Percentiles rank a stretch among this genome's conserved stretches.
Evolutionary conservation across 2,329 filamentous ascomycete species (phyloP).

Genomic region (Neofusicoccum ribis): DNA sequence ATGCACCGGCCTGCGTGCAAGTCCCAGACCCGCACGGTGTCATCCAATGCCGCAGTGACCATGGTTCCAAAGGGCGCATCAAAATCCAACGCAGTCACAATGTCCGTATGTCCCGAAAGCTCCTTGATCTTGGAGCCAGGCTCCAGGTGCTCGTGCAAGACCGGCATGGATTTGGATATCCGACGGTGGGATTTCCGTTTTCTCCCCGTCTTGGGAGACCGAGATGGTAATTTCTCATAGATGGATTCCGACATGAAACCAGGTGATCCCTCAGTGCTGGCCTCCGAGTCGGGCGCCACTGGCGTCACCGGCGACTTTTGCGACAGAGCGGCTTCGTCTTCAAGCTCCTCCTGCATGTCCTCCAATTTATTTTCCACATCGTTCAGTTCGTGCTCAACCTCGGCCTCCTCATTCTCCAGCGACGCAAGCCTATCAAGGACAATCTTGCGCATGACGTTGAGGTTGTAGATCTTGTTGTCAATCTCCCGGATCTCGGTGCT

Average conservation of each 20-base stretch:
- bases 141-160: conserved; percentile 92
- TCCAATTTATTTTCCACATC: conserved; percentile 64
- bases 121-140: conserved; percentile 86
- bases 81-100: conserved; percentile 88
- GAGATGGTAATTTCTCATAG: conserved; percentile 80
- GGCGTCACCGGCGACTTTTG: conserved; percentile 37
- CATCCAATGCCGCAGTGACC: conserved; percentile 88
- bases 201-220: conserved; percentile 54
- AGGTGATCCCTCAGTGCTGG: conserved; percentile 42
- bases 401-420: conserved; percentile 85
- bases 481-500: conserved; percentile 95
- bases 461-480: conserved; percentile 92
- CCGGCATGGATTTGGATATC: conserved; percentile 75
- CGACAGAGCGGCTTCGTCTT: conserved; percentile 50
- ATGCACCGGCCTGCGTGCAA: conserved; percentile 90
- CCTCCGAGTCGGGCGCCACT: conserved; percentile 54
- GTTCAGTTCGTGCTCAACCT: conserved; percentile 80
- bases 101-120: conserved; percentile 83
- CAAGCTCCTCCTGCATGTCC: conserved; percentile 61
- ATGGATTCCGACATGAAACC: conserved; percentile 98
- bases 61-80: conserved; percentile 96
- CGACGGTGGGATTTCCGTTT: conserved; percentile 61
- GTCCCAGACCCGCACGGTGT: conserved; percentile 95
- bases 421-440: conserved; percentile 82
- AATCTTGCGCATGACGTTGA: conserved; percentile 89